These are phyloP conservation scores for Nothophoma quercina DNA, from an alignment of 2,329 filamentous ascomycete genomes.

Conservation along the genomic window DNA sequence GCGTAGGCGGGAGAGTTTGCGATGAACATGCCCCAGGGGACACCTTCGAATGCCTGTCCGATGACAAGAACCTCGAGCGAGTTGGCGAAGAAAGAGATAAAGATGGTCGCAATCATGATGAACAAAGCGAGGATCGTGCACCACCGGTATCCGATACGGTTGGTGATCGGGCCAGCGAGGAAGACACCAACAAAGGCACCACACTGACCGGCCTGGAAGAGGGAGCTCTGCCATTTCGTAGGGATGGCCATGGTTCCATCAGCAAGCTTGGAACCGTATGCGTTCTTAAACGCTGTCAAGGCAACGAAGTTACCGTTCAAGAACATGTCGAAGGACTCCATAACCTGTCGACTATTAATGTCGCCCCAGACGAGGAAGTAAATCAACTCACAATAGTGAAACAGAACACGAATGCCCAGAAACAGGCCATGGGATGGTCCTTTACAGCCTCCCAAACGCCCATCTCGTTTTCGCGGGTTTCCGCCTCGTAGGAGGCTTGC, in stretches of 20 bases:
- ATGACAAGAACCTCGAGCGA: conserved; percentile 57
- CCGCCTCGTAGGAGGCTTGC: conserved; percentile 61
- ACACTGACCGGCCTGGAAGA: conserved; percentile 63
- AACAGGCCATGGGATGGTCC: conserved; percentile 60
- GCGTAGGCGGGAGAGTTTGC: conserved; percentile 69
- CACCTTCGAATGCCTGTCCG: conserved; percentile 65
- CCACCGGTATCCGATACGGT: conserved; percentile 64
- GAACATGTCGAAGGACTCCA: conserved; percentile 70
- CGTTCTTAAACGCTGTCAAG: conserved; percentile 54
- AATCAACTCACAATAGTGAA: conserved; percentile 58
- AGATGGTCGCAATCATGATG: conserved; percentile 65
- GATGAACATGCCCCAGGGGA: conserved; percentile 71
- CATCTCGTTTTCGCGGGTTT: conserved; percentile 62
- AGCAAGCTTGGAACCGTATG: conserved; percentile 56
- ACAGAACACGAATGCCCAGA: conserved; percentile 64
- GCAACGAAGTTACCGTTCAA: conserved; percentile 67
- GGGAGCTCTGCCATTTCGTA: conserved; percentile 65
- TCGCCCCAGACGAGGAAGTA: background rate
- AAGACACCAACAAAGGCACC: conserved; percentile 68
- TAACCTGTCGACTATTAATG: conserved; percentile 56
- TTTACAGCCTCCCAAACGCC: conserved; percentile 57
- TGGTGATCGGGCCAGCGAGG: conserved; percentile 66
- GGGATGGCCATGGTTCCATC: conserved; percentile 51
- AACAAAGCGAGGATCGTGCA: conserved; percentile 62
- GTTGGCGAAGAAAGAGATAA: conserved; percentile 64